Evolutionary conservation across 768 basidiomycete species (phyloP).

Genomic region (Suillus decipiens): DNA sequence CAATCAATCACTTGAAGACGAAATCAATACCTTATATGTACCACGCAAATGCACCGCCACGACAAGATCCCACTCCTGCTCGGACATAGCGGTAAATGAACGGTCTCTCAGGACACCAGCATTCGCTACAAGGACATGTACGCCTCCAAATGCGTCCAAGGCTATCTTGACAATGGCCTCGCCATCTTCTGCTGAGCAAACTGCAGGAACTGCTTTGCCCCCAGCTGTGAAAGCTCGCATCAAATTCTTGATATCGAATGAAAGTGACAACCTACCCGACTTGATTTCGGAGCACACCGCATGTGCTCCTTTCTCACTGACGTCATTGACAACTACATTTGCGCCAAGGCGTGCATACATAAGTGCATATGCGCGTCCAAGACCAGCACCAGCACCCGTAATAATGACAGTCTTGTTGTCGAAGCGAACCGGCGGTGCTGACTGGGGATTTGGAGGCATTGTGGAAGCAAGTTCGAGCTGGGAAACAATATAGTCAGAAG

Average conservation of each 20-base stretch:
- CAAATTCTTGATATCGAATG: not conserved
- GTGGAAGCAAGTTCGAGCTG: constrained; percentile 66
- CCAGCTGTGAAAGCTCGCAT: constrained; percentile 54
- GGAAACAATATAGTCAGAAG: constrained; percentile 15
- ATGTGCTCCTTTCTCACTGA: constrained; percentile 82
- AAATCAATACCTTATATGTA: constrained; percentile 72
- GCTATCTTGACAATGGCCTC: constrained; percentile 87
- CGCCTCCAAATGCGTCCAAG: constrained; percentile 81
- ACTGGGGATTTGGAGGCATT: constrained; percentile 68
- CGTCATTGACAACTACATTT: constrained; percentile 95
- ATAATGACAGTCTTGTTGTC: constrained; percentile 91
- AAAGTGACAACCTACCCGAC: constrained; percentile 50
- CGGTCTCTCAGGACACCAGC: constrained; percentile 95
- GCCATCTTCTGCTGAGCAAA: constrained; percentile 91
- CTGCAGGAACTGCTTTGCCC: constrained; percentile 80
- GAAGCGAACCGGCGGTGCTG: constrained; percentile 71
- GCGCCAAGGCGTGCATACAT: constrained; percentile 95
- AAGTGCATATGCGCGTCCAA: constrained; percentile 88
- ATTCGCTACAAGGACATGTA: constrained; percentile 89
- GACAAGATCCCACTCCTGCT: constrained; percentile 94
- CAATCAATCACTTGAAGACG: constrained; percentile 3
- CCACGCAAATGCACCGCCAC: constrained; percentile 86
- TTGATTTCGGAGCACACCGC: constrained; percentile 86
- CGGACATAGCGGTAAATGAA: constrained; percentile 85
- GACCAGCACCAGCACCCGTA: constrained; percentile 93